Evolutionary conservation across 768 basidiomycete species (phyloP), one percentile per base, ranked within the genome.

Genomic region (Boletus sp.): DNA sequence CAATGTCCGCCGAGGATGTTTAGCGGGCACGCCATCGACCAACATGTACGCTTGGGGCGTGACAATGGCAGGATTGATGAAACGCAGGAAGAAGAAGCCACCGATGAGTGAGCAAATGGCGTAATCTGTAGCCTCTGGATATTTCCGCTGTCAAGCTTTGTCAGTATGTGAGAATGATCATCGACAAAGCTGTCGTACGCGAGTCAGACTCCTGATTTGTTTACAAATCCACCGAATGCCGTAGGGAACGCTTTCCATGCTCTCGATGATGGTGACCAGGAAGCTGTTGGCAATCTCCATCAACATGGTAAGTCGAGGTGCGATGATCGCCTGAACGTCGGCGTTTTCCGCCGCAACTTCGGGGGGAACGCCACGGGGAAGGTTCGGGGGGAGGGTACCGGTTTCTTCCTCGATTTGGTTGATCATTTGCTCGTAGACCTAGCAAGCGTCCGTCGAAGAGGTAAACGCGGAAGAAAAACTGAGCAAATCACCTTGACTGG

Each of bases 161-260:
- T 65, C 51, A 53, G 52, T 9, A 20, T 52, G 55, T 54, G 54
- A 57, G 49, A 56, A 56, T 4, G 42, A 30, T 35, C 1, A 29
- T 15, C 17, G 10, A 18, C 29, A 20, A 50, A 54, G 47, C 18
- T 39, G 46, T 75, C 85, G 55, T 64, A 98, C 96, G 77, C 93
- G 81, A 49, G 96, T 98, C 70, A 99, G 74, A 78, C 94, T 96
- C 60, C 94, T 80, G 69, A 99, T 99, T 75, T 99, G 97, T 75
- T 99, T 99, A 77, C 97, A 99, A 69, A 99, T 99, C 97, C 97
- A 99, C 62, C 97, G 83, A 61, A 99, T 99, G 66, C 97, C 97
- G 68, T 99, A 99, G 29, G 97, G 97, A 14, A 98, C 97, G 65
- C 90, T 94, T 66, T 99, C 97, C 87, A 98, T 87, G 60, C 92